Percentiles rank a stretch among this genome's conserved stretches.
Evolutionary conservation across 805 yeast species (phyloP).

Genomic region (Nakazawaea ishiwadae): DNA sequence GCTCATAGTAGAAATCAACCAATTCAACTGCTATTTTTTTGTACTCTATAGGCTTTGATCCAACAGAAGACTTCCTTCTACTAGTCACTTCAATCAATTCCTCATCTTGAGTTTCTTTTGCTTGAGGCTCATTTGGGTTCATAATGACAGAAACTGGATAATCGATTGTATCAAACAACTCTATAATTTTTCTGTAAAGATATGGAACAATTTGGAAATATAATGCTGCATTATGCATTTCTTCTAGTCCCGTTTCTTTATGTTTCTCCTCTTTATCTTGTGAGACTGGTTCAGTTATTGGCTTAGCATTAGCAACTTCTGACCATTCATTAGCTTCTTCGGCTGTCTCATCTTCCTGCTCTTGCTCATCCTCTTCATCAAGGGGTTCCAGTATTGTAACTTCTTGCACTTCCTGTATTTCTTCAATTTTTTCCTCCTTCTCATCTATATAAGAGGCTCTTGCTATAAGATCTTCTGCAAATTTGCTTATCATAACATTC

Average conservation of each 20-base stretch:
- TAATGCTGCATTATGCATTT: slow-evolving; percentile 26
- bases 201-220: slow-evolving; percentile 32
- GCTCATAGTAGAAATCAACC: slow-evolving; percentile 31
- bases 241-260: slow-evolving; percentile 2
- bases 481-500: slow-evolving; percentile 29
- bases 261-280: not conserved
- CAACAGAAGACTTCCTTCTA: slow-evolving; percentile 1
- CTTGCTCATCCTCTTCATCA: slow-evolving; percentile 2
- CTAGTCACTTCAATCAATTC: slow-evolving; percentile 1
- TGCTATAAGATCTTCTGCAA: slow-evolving; percentile 25
- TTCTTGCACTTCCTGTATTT: slow-evolving; percentile 2
- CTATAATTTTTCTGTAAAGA: slow-evolving; percentile 23
- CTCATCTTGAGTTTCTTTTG: not conserved
- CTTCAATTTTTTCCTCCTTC: slow-evolving; percentile 22
- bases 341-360: not conserved
- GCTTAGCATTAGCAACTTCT: not conserved
- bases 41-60: slow-evolving; percentile 22
- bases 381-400: slow-evolving; percentile 20
- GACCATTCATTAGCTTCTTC: slow-evolving; percentile 3
- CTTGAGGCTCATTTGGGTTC: no score
- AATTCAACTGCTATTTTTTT: slow-evolving; percentile 23
- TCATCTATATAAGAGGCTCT: slow-evolving; percentile 30
- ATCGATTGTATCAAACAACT: slow-evolving; percentile 18
- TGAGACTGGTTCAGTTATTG: slow-evolving; percentile 20
- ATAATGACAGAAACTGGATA: slow-evolving; percentile 20